Evolutionary conservation across 2,329 filamentous ascomycete species (phyloP).

Genomic region (Claviceps maximensis): DNA sequence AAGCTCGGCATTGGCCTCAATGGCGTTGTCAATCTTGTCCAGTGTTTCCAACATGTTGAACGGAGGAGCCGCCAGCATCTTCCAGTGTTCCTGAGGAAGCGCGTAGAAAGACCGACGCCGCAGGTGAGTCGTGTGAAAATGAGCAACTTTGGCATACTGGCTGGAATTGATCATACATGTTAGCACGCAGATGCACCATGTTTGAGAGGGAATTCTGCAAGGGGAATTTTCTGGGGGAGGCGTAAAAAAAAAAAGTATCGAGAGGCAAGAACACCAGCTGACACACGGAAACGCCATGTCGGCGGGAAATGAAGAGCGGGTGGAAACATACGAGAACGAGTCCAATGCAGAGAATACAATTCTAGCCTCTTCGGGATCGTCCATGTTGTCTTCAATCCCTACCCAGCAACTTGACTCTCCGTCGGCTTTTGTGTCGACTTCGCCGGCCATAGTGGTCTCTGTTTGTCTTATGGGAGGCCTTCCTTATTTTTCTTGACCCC

Average conservation of each 20-base stretch:
- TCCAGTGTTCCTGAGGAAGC: slow-evolving; percentile 70
- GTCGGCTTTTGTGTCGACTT: not conserved
- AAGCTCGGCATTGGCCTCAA: slow-evolving; percentile 76
- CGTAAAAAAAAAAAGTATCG: not conserved
- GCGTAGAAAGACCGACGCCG: slow-evolving; percentile 89
- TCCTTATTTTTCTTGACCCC: not conserved
- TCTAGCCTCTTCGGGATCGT: slow-evolving; percentile 66
- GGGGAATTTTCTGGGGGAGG: too few species aligned
- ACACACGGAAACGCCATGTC: too few species aligned
- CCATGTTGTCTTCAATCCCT: slow-evolving; percentile 50
- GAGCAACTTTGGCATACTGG: slow-evolving; percentile 72
- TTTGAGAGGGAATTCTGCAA: too few species aligned
- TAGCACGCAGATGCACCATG: not conserved
- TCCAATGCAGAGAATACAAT: slow-evolving; percentile 75
- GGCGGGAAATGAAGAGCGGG: not conserved
- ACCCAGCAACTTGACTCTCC: slow-evolving; percentile 35
- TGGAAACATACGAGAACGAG: slow-evolving; percentile 64
- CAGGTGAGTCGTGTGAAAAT: slow-evolving; percentile 83
- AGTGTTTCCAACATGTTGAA: slow-evolving; percentile 75
- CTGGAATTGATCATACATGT: slow-evolving; percentile 28
- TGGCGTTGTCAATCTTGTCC: slow-evolving; percentile 68
- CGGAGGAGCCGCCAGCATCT: slow-evolving; percentile 65
- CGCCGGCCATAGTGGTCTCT: slow-evolving; percentile 2
- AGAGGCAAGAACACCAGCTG: not conserved
- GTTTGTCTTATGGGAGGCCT: not conserved